These are phyloP conservation scores for Fusarium sp. DNA, from an alignment of 2,329 filamentous ascomycete species.

Conservation along the genomic window DNA sequence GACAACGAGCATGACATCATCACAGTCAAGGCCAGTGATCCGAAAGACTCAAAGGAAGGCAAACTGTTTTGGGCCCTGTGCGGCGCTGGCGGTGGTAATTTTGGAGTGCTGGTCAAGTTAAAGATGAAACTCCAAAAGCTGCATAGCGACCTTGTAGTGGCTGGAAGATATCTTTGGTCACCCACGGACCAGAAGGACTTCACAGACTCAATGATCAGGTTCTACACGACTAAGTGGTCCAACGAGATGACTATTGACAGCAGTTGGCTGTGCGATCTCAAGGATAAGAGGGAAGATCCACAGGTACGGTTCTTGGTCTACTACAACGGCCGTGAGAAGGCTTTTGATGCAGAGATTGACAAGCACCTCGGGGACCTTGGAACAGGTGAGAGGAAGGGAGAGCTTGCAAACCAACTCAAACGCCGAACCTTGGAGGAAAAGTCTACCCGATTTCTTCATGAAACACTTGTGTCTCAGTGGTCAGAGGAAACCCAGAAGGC, in stretches of 20 bases:
- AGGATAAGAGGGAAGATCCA: neutral
- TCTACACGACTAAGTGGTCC: slow-evolving; percentile 49
- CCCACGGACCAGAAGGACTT: slow-evolving; percentile 3
- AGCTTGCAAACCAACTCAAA: slow-evolving; percentile 29
- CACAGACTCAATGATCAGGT: slow-evolving; percentile 43
- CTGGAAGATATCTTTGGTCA: slow-evolving; percentile 48
- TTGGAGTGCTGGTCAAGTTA: slow-evolving; percentile 55
- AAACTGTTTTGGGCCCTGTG: slow-evolving; percentile 58
- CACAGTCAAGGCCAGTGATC: neutral
- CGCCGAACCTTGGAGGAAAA: slow-evolving; percentile 12
- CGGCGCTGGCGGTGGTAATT: slow-evolving; percentile 59
- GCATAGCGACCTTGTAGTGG: slow-evolving; percentile 27
- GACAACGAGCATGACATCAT: neutral
- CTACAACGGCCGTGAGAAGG: slow-evolving; percentile 22
- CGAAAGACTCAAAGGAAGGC: too few species aligned
- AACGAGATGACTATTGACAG: slow-evolving; percentile 50
- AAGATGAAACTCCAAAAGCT: slow-evolving; percentile 48
- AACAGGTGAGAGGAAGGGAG: slow-evolving; percentile 11
- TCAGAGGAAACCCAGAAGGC: slow-evolving; percentile 8
- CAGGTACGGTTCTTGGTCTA: slow-evolving; percentile 34
- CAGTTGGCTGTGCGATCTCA: slow-evolving; percentile 37
- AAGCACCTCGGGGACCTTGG: neutral
- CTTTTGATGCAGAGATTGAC: slow-evolving; percentile 22
- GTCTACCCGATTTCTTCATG: slow-evolving; percentile 1
- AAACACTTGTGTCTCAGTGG: slow-evolving; percentile 17